Evolutionary conservation across 495 filamentous ascomycete genomes (phyloP).

Genomic region (Podospora pseudoanserina): DNA sequence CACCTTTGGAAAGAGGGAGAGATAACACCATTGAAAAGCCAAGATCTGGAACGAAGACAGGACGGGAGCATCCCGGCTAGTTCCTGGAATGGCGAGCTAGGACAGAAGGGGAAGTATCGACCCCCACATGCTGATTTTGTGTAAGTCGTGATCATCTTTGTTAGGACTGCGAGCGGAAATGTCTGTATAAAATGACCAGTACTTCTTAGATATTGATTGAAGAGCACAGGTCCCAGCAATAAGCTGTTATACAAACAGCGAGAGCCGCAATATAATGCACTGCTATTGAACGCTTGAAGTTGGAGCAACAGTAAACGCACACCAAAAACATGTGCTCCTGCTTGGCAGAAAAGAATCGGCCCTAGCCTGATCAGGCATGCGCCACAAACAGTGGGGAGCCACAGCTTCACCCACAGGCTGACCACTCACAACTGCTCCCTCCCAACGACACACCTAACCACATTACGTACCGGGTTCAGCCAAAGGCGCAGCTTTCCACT

Average conservation of each 20-base stretch:
- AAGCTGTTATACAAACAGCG: neutral
- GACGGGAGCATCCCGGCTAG: neutral
- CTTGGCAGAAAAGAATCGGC: neutral
- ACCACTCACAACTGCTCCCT: slow-evolving; percentile 20
- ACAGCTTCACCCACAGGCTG: neutral
- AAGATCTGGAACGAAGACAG: slow-evolving; percentile 10
- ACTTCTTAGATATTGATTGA: too few species aligned
- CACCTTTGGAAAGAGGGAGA: slow-evolving; percentile 4
- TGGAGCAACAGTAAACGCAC: neutral
- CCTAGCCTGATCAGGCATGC: neutral
- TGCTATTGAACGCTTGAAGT: neutral
- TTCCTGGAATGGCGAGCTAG: neutral
- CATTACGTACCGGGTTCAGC: slow-evolving; percentile 24
- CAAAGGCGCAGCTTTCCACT: neutral
- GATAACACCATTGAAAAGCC: slow-evolving; percentile 22
- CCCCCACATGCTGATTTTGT: neutral
- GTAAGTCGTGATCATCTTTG: neutral
- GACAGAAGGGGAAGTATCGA: neutral
- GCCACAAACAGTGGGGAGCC: neutral
- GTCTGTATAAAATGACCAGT: too few species aligned
- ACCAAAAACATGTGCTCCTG: neutral
- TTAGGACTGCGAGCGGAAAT: neutral
- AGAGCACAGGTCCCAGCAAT: too few species aligned
- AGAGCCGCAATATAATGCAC: neutral
- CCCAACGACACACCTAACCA: slow-evolving; percentile 19